Evolutionary conservation across 2,329 filamentous ascomycete genomes (phyloP), one percentile per base, ranked within the genome.

Genomic region (Hymenoscyphus scutula): DNA sequence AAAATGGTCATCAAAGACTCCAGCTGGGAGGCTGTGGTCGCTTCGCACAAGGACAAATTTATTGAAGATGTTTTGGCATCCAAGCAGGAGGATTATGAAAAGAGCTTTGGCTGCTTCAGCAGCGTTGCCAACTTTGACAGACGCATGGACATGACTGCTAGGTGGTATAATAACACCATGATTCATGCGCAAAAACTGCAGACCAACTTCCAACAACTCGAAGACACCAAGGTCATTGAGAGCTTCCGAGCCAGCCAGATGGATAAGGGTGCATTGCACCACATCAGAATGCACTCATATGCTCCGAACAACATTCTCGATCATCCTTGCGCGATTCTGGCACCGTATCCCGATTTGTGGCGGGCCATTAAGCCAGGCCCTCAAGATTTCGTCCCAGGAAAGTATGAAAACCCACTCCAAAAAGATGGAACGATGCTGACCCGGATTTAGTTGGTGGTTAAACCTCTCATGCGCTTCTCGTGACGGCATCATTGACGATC

Each of bases 401-500:
- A 54, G 51, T 54, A 54, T 54, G 51, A 48, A 23, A 48, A 17
- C n/a, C 41, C n/a, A 23, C 8, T 56, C 54, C 29, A 32, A 34
- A 15, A 34, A n/a, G 2, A 19, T 37, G 37, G 5, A 7, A 34
- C 54, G 19, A 13, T 32, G 29, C 30, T 34, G 32, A 25, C 56
- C 7, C 13, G 8, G n/a, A 23, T 15, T 55, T 60, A 86, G 84
- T 61, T 87, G 81, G 84, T 86, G 83, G 82, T 71, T 84, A 19
- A 82, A 84, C 59, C 75, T 85, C 34, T 79, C 81, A 38, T 85
- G 83, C 66, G 84, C 82, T 1, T 76, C 81, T 63, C 78, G 82
- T 30, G 84, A 86, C 67, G 83, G 84, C 23, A 81, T 86, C 19
- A 78, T 84, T 8, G 76, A 74, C 7, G 78, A 74, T 59, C 76